Evolutionary conservation across 257 asterid species (phyloP).

Genomic region (Solanum pinnatisectum): DNA sequence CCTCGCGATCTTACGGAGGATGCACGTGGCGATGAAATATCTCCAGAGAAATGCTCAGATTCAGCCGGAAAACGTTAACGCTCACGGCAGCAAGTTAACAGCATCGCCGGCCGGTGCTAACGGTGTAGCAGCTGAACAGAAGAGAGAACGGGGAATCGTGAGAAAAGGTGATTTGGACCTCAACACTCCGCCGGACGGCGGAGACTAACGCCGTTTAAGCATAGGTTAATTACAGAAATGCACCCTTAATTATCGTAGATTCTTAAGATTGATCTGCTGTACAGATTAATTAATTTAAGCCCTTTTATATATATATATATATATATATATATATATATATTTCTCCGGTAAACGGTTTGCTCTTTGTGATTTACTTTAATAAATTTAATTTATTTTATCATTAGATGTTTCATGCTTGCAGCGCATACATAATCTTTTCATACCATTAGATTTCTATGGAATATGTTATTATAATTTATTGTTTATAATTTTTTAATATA

Average conservation of each 20-base stretch:
- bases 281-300: background rate
- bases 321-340: background rate
- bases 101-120: background rate
- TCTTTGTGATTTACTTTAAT: background rate
- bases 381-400: background rate
- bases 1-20: slow-evolving; percentile 28
- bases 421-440: background rate
- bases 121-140: background rate
- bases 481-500: too few relatives aligned
- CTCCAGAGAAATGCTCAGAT: slow-evolving; percentile 8
- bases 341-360: background rate
- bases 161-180: slow-evolving; percentile 11
- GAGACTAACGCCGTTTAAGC: background rate
- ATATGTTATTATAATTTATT: background rate
- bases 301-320: background rate
- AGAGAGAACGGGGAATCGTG: background rate
- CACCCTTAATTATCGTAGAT: background rate
- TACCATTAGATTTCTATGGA: background rate
- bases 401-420: background rate
- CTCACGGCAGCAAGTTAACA: background rate
- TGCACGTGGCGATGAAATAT: slow-evolving; percentile 28
- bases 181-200: slow-evolving; percentile 13
- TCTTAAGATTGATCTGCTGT: background rate
- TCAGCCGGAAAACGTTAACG: background rate
- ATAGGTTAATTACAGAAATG: background rate